Percentiles rank a stretch among this genome's conserved stretches.
Evolutionary conservation across 2,329 filamentous ascomycete genomes (phyloP).

Genomic region (Leptographium wingfieldii): DNA sequence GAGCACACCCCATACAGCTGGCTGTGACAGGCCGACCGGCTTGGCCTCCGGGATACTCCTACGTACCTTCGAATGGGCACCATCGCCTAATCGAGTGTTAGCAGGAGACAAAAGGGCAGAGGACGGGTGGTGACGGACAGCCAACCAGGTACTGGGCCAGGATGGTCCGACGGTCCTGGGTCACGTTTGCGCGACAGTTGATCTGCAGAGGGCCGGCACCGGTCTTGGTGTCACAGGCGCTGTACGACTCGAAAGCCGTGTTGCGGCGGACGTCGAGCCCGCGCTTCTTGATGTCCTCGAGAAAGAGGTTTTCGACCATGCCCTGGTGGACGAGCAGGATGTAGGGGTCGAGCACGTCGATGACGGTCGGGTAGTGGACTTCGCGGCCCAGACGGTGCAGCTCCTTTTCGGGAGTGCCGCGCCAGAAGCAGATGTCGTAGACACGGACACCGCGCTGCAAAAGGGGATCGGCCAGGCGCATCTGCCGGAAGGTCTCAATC

Average conservation of each 20-base stretch:
- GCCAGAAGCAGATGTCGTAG: slow-evolving; percentile 67
- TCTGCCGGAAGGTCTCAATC: slow-evolving; percentile 63
- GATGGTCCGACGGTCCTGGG: slow-evolving; percentile 30
- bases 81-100: slow-evolving; percentile 36
- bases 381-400: slow-evolving; percentile 20
- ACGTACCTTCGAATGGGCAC: slow-evolving; percentile 58
- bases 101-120: neutral
- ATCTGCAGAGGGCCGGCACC: slow-evolving; percentile 32
- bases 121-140: slow-evolving; percentile 27
- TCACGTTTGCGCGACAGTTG: slow-evolving; percentile 39
- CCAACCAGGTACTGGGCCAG: slow-evolving; percentile 54
- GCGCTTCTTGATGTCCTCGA: slow-evolving; percentile 54
- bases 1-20: slow-evolving; percentile 54
- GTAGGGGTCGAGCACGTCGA: slow-evolving; percentile 42
- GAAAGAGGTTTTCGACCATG: slow-evolving; percentile 59
- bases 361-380: slow-evolving; percentile 50
- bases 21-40: slow-evolving; percentile 13
- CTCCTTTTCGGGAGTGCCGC: slow-evolving; percentile 44
- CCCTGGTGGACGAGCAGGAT: slow-evolving; percentile 56
- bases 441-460: slow-evolving; percentile 55
- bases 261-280: slow-evolving; percentile 51
- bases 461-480: slow-evolving; percentile 57
- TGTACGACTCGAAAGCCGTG: slow-evolving; percentile 49
- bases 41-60: slow-evolving; percentile 39
- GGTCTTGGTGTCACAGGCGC: slow-evolving; percentile 31